Base-by-base conservation (phyloP, 1,284 basidiomycete genomes). In the Cutaneotrichosporon sp. region DNA sequence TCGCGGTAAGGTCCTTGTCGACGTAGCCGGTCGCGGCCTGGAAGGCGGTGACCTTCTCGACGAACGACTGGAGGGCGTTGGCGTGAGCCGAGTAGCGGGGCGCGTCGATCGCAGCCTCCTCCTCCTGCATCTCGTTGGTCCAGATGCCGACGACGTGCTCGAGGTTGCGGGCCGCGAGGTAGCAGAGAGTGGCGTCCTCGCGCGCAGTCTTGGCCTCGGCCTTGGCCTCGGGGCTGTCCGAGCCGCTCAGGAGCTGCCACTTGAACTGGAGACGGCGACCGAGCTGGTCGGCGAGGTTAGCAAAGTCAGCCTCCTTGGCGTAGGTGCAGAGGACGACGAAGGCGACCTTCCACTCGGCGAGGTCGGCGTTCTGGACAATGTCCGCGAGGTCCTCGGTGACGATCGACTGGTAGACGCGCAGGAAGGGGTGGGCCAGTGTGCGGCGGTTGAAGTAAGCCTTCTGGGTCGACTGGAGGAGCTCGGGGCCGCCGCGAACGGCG, bases 241-340 rank as follows among this genome's bases (percentile, higher is more conserved):
- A 83, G 0, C 84, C 83, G 0, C 83, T 80, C 57, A 85, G 84
- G 8, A 84, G 79, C 33, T 83, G 85, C 76, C 85, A 90, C 75
- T 90, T 87, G 82, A 89, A 90, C 74, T 98, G 95, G 52, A 98
- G 84, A 20, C 95, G 84, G 67, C 90, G 87, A 20, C 97, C 95
- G 49, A 99, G 87, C 75, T 95, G 92, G 77, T 98, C 95, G 2
- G 90, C 88, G 8, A 99, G 83, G 49, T 85, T 84, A 24, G 88
- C 82, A 74, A 98, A 99, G 71, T 97, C 93, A 42, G 92, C 88
- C 56, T 85, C 82, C 65, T 83, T 86, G 1, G 95, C 94, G 79
- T 95, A 99, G 0, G 95, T 98, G 82, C 95, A 98, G 16, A 98
- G 79, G 3, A 99, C 92, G 51, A 97, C 95, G 72, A 99, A 98